Evolutionary conservation across 192 early-diverging fungal species (phyloP), one percentile per base, ranked within the genome.

Genomic region (Coemansia sp.): DNA sequence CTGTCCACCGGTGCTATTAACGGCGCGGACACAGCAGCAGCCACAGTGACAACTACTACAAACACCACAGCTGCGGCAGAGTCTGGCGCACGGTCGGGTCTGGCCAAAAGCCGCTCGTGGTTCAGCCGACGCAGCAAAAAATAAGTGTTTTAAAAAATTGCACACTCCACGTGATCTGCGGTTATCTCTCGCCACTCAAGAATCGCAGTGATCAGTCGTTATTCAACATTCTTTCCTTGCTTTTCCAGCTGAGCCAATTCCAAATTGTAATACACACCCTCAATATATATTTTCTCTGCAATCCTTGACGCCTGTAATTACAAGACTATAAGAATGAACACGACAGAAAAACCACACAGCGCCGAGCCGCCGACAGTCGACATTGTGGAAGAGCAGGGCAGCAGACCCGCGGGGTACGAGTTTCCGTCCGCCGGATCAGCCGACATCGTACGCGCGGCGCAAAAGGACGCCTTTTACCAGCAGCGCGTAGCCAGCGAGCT

Each of bases 391-490:
- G 34, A 3, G 9, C 7, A 37, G 34, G 34, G 7, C 7, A 9
- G 34, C 34, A 37, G 7, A 9, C n/a, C n/a, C n/a, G 9, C 11
- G 3, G 34, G 34, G 34, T 78, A 71, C 34, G 33, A 45, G 27
- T 91, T 90, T 53, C 92, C 92, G 43, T 82, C 69, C 53, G 83
- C 86, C 6, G 85, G 88, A 14, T 89, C 89, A 59, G 86, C 92
- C 6, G 91, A 94, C 56, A 91, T 94, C 45, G 88, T 96, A 67
- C 85, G 92, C 23, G 83, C 92, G 43, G 84, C 89, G 59, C 94
- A 96, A 62, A 96, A 96, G 62, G 94, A 96, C 79, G 66, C 84
- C 7, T 89, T 90, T 73, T 93, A 94, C 71, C 83, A 87, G 73
- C 74, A 83, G 30, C 76, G 85, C 19, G 54, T 93, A 18, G 83